A percentile compares a stretch with the other conserved stretches of the same genome.
Evolutionary conservation across 805 yeast genomes (phyloP).

Genomic region (Komagataella ulmi): DNA sequence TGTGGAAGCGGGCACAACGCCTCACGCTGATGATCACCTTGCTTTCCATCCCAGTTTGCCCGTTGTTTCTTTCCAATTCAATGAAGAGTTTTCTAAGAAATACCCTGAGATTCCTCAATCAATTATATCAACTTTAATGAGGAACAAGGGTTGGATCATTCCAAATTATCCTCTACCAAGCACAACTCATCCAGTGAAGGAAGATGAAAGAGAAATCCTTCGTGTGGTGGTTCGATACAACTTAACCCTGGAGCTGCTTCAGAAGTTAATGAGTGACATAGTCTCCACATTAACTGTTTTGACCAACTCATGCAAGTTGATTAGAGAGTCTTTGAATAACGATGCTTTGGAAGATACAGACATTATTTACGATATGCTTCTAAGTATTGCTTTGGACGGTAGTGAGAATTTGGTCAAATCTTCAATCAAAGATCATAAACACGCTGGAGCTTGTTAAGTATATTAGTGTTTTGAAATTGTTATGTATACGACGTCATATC

Average conservation of each 20-base stretch:
- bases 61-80: conserved; percentile 74
- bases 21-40: conserved; percentile 19
- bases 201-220: conserved; percentile 45
- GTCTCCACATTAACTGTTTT: conserved; percentile 39
- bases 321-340: conserved; percentile 15
- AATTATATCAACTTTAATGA: conserved; percentile 53
- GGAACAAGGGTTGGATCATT: conserved; percentile 76
- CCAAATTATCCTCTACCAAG: conserved; percentile 79
- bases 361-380: conserved; percentile 32
- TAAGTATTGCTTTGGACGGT: conserved; percentile 44
- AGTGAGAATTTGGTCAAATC: neutral
- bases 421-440: neutral
- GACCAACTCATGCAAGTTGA: conserved; percentile 30
- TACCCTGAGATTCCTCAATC: conserved; percentile 81
- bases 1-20: conserved; percentile 15
- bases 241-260: conserved; percentile 46
- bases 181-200: conserved; percentile 26
- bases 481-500: conserved; percentile 7
- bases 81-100: conserved; percentile 36
- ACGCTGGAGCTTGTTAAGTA: neutral
- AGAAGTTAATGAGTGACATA: conserved; percentile 50
- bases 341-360: conserved; percentile 15
- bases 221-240: conserved; percentile 75
- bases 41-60: conserved; percentile 69
- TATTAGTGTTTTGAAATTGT: too few relatives aligned